Evolutionary conservation across 352 stramenopile genomes (phyloP).

Genomic region (Pythium utonaiense): DNA sequence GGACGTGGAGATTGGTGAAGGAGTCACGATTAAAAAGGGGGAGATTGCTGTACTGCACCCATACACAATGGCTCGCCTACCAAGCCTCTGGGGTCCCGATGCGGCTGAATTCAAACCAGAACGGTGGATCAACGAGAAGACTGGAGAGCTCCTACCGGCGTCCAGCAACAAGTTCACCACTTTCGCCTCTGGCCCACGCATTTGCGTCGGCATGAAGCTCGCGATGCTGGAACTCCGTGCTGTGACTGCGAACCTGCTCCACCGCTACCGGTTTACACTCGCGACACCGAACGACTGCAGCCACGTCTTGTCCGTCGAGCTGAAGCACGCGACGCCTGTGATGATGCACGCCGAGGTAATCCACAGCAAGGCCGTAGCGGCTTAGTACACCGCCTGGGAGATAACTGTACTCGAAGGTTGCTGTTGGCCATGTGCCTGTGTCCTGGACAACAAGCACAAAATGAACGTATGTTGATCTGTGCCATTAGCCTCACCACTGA

Average conservation of each 20-base stretch:
- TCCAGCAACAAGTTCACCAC: constrained; percentile 17
- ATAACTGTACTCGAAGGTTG: too few relatives aligned
- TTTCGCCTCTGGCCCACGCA: constrained; percentile 38
- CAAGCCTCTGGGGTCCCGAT: constrained; percentile 39
- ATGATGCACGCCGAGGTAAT: too few relatives aligned
- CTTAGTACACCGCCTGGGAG: too few relatives aligned
- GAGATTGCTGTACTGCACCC: constrained; percentile 14
- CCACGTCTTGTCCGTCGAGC: too few relatives aligned
- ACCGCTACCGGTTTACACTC: constrained; percentile 7
- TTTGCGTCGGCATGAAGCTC: constrained; percentile 36
- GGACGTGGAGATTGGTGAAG: constrained; percentile 38
- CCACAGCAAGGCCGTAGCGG: too few relatives aligned
- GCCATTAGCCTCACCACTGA: too few relatives aligned
- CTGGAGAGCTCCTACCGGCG: neutral
- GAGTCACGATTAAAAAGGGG: constrained; percentile 20
- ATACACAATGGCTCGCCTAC: constrained; percentile 30
- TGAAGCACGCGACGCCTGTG: too few relatives aligned
- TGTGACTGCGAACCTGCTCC: neutral
- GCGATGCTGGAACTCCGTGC: constrained; percentile 38
- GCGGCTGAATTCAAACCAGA: constrained; percentile 51
- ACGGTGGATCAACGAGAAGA: constrained; percentile 33
- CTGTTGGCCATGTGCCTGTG: too few relatives aligned
- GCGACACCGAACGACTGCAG: constrained; percentile 5
- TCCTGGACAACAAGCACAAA: too few relatives aligned
- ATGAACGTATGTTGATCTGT: too few relatives aligned